A percentile compares a stretch with the other conserved stretches of the same genome.
Conservation (phyloP, 2,329 filamentous ascomycete genomes). For the Aspergillus tamarii region DNA sequence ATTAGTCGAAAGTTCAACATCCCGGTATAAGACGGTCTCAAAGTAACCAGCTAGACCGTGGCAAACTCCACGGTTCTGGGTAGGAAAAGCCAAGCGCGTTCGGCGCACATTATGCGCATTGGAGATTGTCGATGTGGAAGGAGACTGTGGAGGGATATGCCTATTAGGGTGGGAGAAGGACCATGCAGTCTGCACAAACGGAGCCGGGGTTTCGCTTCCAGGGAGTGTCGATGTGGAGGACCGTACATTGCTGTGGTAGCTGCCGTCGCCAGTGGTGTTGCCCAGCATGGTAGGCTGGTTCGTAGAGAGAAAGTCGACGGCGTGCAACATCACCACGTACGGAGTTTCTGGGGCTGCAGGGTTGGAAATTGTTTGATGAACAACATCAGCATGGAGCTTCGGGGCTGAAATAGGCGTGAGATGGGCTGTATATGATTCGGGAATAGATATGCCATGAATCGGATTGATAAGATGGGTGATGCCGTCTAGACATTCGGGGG, state of each 20-base stretch:
- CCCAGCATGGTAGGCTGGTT: constrained; percentile 48
- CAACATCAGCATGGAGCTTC: constrained; percentile 79
- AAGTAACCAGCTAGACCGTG: constrained; percentile 95
- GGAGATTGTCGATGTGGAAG: constrained; percentile 56
- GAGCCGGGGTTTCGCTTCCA: constrained; percentile 38
- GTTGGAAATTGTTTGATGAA: constrained; percentile 64
- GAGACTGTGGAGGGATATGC: constrained; percentile 38
- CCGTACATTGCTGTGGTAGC: constrained; percentile 25
- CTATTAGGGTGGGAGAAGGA: constrained; percentile 49
- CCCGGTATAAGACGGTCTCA: constrained; percentile 87
- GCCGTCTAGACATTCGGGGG: constrained; percentile 93
- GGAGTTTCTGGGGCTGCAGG: constrained; percentile 82
- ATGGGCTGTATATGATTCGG: constrained; percentile 89
- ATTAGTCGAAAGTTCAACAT: constrained; percentile 87
- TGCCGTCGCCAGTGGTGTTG: constrained; percentile 20
- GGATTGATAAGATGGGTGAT: constrained; percentile 87
- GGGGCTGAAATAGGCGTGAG: constrained; percentile 90
- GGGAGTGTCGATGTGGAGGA: constrained; percentile 34
- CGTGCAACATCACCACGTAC: constrained; percentile 91
- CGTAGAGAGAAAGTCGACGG: constrained; percentile 82
- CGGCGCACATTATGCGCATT: constrained; percentile 92
- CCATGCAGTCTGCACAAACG: constrained; percentile 48
- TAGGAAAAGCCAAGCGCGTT: constrained; percentile 76
- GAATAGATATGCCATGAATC: constrained; percentile 87
- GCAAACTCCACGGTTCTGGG: constrained; percentile 76